phyloP scores from a whole-genome alignment of 1,284 basidiomycete genomes.

The Ceratobasidium sp. region DNA sequence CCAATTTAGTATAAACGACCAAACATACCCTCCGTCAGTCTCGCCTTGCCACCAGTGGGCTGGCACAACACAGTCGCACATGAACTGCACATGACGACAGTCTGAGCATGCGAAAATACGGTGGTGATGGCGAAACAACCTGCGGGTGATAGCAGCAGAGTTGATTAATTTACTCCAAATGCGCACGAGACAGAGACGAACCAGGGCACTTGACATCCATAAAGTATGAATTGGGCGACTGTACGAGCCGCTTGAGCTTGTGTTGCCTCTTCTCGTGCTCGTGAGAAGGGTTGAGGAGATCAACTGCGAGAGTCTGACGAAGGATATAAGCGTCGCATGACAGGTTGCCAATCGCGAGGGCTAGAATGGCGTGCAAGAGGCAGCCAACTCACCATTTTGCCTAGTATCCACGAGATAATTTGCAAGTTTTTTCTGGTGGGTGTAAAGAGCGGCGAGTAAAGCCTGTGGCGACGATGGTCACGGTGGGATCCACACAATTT shows the following conservation, averaged over 20 bases:
- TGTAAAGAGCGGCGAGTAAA: conserved; percentile 13
- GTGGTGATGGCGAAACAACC: conserved; percentile 96
- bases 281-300: conserved; percentile 96
- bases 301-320: conserved; percentile 94
- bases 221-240: conserved; percentile 98
- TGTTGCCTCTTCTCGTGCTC: conserved; percentile 91
- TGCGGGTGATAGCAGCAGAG: conserved; percentile 53
- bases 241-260: conserved; percentile 99
- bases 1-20: conserved; percentile 48
- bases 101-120: conserved; percentile 96
- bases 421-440: conserved; percentile 13
- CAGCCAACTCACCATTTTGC: conserved; percentile 33
- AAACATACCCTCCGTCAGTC: conserved; percentile 94
- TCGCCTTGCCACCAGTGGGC: conserved; percentile 98
- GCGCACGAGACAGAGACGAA: conserved; percentile 58
- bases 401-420: neutral
- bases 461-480: conserved; percentile 44
- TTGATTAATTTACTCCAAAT: conserved; percentile 17
- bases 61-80: conserved; percentile 98
- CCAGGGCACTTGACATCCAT: conserved; percentile 99
- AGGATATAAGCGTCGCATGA: conserved; percentile 20
- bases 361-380: neutral
- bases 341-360: conserved; percentile 1
- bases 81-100: conserved; percentile 91
- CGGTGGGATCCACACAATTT: conserved; percentile 44